Base-by-base conservation (phyloP, 2,329 filamentous ascomycete genomes). In the Phaeophleospora eucalypticola region DNA sequence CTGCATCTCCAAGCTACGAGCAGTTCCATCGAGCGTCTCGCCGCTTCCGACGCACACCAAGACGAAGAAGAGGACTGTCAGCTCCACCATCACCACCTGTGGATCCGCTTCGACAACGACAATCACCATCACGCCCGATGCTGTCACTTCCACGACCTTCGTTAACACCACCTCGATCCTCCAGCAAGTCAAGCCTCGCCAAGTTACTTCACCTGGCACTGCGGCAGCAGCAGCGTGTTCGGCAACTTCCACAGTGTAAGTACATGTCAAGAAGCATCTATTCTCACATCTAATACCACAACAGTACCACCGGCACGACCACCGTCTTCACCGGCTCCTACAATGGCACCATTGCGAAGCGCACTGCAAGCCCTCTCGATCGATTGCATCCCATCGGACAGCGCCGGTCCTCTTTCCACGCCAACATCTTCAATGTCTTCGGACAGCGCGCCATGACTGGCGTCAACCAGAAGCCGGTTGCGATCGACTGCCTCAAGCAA, bases 261-360 rank as follows among this genome's bases (percentile, higher is more conserved):
- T 43, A 12, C 36, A 20, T 8, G 19, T 4, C 7, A 7, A 10
- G 7, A 8, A 27, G 16, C 19, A 24, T 9, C n/a, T 6, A n/a
- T 34, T 14, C 16, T 10, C 12, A 19, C 18, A 19, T 27, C 24
- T 32, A 37, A 42, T 42, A n/a, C 45, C 16, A 19, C 10, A 34
- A n/a, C 35, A 57, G 54, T 8, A 46, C 45, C 3, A 41, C 46
- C 16, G 45, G 46, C 15, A 52, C 49, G 18, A 43, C 55, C 9
- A 61, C 57, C 18, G 47, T 56, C 12, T 61, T 57, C 47, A 61
- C 58, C 2, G 57, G 56, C 21, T 45, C 40, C 21, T 59, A 58
- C 52, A 56, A 49, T 33, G 49, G 41, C 36, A 51, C 45, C 20
- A 27, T 52, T 10, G 52, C 56, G 14, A 58, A 56, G 45, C 55